Conservation (phyloP, 495 filamentous ascomycete species). For the Trichoderma orchidacearum region DNA sequence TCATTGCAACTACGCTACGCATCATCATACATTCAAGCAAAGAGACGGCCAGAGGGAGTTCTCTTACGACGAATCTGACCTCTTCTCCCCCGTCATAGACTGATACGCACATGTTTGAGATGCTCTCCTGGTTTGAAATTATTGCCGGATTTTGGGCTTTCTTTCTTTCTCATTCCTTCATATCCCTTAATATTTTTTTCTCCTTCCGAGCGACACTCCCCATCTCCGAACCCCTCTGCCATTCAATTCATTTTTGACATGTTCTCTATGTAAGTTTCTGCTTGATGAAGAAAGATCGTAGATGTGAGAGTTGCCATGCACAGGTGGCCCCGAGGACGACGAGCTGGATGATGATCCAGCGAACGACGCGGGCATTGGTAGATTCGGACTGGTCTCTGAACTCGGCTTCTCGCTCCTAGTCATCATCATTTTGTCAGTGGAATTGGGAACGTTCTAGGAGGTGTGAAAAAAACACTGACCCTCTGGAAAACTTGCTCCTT, state of each 20-base stretch:
- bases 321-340: slow-evolving; percentile 81
- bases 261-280: slow-evolving; percentile 99
- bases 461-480: slow-evolving; percentile 37
- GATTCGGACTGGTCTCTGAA: slow-evolving; percentile 94
- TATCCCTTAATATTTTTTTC: no score
- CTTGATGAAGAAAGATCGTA: slow-evolving; percentile 98
- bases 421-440: slow-evolving; percentile 4
- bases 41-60: no score
- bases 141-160: no score
- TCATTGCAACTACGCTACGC: neutral
- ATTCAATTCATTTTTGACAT: no score
- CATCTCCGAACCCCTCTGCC: no score
- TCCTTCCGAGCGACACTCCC: no score
- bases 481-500: slow-evolving; percentile 94
- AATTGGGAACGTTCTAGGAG: neutral
- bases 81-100: no score
- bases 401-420: slow-evolving; percentile 88
- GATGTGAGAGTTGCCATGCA: slow-evolving; percentile 92
- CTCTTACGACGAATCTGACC: no score
- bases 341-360: slow-evolving; percentile 87
- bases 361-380: slow-evolving; percentile 84
- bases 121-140: no score
- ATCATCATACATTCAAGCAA: neutral
- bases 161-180: no score
- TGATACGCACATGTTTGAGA: no score